These are phyloP conservation scores for Piper longum DNA, from an alignment of 164 flowering plant genomes.

Conservation along the genomic window DNA sequence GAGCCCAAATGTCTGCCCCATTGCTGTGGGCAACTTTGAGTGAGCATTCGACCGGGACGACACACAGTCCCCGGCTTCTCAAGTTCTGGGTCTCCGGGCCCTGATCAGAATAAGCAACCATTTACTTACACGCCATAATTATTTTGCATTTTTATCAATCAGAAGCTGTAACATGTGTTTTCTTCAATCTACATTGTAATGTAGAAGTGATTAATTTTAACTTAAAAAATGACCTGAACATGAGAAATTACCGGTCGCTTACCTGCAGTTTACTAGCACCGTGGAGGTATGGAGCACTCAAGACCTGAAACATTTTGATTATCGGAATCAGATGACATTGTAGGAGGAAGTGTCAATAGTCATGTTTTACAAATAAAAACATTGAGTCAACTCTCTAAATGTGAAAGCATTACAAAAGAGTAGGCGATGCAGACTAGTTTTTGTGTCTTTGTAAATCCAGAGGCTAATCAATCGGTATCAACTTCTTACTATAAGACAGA, in stretches of 20 bases:
- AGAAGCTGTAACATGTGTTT: not conserved
- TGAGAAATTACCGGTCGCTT: not conserved
- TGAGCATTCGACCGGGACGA: constrained; percentile 61
- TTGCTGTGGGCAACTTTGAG: constrained; percentile 57
- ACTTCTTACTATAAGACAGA: too few relatives aligned
- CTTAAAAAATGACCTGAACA: too few relatives aligned
- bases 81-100: constrained; percentile 36
- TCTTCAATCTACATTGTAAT: too few relatives aligned
- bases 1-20: constrained; percentile 98
- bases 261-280: constrained; percentile 37
- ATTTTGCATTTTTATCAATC: not conserved
- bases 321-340: not conserved
- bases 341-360: not conserved
- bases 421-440: not conserved
- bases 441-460: too few relatives aligned
- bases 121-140: not conserved
- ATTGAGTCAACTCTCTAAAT: not conserved
- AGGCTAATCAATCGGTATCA: too few relatives aligned
- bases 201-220: not conserved
- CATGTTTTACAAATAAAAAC: not conserved
- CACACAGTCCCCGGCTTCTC: constrained; percentile 65
- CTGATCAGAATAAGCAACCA: constrained; percentile 14
- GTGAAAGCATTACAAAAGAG: not conserved
- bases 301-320: constrained; percentile 30
- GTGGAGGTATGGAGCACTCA: constrained; percentile 82